A percentile compares a stretch with the other conserved stretches of the same genome.
Conservation (phyloP, 2,329 filamentous ascomycete species). For the Arthrobotrys entomopaga region DNA sequence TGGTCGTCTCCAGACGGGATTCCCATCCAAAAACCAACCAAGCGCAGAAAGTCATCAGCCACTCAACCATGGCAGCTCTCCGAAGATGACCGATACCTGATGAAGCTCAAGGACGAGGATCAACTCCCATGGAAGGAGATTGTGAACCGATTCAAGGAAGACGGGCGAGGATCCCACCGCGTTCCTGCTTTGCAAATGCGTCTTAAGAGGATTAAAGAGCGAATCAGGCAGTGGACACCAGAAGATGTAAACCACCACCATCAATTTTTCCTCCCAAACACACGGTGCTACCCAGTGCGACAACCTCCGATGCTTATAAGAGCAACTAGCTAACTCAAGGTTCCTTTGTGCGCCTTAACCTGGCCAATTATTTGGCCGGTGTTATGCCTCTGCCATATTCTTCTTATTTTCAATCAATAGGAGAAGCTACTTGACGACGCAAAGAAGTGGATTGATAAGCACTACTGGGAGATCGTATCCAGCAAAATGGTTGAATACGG, state of each 20-base stretch:
- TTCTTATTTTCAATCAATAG: conserved; percentile 55
- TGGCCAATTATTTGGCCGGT: conserved; percentile 14
- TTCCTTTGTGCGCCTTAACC: conserved; percentile 35
- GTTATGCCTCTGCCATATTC: conserved; percentile 24
- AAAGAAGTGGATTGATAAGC: conserved; percentile 60
- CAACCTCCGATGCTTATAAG: conserved; percentile 53
- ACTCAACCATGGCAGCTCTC: conserved; percentile 58
- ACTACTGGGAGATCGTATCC: conserved; percentile 60
- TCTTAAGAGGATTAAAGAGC: conserved; percentile 61
- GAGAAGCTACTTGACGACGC: conserved; percentile 60
- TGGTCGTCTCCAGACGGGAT: conserved; percentile 42
- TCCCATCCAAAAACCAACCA: conserved; percentile 37
- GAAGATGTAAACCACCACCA: conserved; percentile 58
- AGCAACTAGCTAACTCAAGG: conserved; percentile 51
- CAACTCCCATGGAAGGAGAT: conserved; percentile 61
- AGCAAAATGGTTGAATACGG: conserved; percentile 61
- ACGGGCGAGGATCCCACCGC: conserved; percentile 59
- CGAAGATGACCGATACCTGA: conserved; percentile 60
- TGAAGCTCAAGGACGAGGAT: conserved; percentile 61
- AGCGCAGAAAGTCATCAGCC: conserved; percentile 46
- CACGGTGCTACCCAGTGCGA: conserved; percentile 55
- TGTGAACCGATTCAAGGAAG: conserved; percentile 59
- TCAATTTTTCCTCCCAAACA: conserved; percentile 44
- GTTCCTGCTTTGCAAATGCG: conserved; percentile 62
- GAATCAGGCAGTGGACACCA: conserved; percentile 59